These are phyloP conservation scores for Scheffersomyces amazonensis DNA, from an alignment of 805 yeast genomes.

Conservation along the genomic window DNA sequence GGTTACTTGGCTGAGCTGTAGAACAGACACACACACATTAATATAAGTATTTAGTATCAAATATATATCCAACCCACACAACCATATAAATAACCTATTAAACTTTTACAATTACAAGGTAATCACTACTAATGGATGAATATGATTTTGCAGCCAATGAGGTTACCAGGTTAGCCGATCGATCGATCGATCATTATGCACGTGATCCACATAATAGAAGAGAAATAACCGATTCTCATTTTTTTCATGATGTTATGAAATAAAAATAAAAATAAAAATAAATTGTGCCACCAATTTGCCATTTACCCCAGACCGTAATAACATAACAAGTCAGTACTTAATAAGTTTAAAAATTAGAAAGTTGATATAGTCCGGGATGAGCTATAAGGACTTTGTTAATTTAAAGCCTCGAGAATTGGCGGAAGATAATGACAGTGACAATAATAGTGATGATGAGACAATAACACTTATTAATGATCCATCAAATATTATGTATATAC, in stretches of 20 bases:
- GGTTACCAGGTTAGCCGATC: too few species aligned
- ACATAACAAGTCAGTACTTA: too few species aligned
- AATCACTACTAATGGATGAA: too few species aligned
- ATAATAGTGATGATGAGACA: constrained; percentile 8
- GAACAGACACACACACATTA: too few species aligned
- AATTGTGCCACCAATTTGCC: constrained; percentile 5
- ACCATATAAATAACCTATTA: too few species aligned
- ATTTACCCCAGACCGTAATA: neutral
- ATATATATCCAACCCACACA: too few species aligned
- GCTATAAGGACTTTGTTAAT: constrained; percentile 5
- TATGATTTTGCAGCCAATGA: too few species aligned
- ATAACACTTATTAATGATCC: constrained; percentile 10
- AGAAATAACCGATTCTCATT: neutral
- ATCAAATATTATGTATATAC: constrained; percentile 24
- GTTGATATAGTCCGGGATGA: constrained; percentile 2
- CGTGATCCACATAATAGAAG: too few species aligned
- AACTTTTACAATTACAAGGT: too few species aligned
- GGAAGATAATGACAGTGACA: constrained; percentile 5
- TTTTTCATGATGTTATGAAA: neutral
- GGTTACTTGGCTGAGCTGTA: too few species aligned
- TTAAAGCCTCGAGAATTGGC: constrained; percentile 2
- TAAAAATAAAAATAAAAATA: neutral
- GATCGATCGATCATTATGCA: too few species aligned
- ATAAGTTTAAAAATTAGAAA: neutral
- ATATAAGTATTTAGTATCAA: too few species aligned